Evolutionary conservation across 23 red algal species (phyloP), one percentile per base, ranked within the genome.

Genomic region (Gracilariopsis chorda): DNA sequence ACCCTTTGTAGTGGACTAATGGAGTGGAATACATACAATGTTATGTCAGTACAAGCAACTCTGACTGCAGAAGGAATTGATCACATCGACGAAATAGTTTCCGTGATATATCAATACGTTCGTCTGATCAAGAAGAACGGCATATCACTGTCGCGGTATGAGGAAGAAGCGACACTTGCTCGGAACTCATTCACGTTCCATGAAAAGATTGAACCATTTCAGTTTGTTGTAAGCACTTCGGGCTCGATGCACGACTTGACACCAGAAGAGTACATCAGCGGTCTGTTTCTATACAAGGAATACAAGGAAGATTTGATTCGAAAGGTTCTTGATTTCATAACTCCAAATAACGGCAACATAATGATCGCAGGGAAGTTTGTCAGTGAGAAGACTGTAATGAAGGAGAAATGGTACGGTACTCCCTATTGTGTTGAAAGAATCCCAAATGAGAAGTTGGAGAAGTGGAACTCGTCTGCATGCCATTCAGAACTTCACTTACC

Each of bases 391-490:
- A 51, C 65, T 20, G 61, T 63, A 40, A 48, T 46, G 29, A 77
- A 21, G 32, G 96, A 98, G 80, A 82, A 46, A 48, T 98, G 96
- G 96, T 98, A 98, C 57, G 86, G 82, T 20, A 98, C 96, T 20
- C 59, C 79, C 19, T 97, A 93, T 49, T 59, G 43, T 44, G 65
- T 86, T 9, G 72, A 94, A 48, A 48, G 40, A 10, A 65, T 97
- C 41, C 45, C 77, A 36, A 20, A 17, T 3, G 43, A 80, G 36
- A 56, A 48, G 1, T 23, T 83, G 14, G 44, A n/a, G 24, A 36
- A 79, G 28, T 97, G 90, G 88, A 70, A 48, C 21, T 23, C 49
- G 9, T 44, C 61, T 34, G 25, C 17, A 17, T 59, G 62, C 37
- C 34, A 83, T 52, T 40, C 74, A 2, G 45, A 65, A 43, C 52